phyloP scores from a whole-genome alignment of 768 basidiomycete species.

The Pisolithus sp. region DNA sequence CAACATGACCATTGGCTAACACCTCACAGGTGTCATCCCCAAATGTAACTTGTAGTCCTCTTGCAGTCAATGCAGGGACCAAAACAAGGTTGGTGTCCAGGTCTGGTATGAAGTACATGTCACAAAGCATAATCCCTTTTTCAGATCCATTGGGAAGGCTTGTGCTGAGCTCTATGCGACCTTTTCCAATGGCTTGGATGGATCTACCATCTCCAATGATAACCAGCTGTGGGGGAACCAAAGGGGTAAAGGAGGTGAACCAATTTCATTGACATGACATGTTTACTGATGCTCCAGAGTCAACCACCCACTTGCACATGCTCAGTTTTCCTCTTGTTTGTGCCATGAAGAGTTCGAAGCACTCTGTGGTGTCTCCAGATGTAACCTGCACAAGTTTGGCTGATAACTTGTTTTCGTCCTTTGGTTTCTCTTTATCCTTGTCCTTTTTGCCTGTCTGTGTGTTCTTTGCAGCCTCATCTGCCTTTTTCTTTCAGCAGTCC shows the following conservation, averaged over 20 bases:
- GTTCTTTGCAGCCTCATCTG: too few species aligned
- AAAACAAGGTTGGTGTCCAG: constrained; percentile 13
- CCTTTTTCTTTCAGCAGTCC: too few species aligned
- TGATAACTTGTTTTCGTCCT: too few species aligned
- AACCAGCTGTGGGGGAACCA: not conserved
- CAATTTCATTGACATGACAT: not conserved
- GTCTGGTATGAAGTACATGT: constrained; percentile 3
- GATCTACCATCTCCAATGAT: constrained; percentile 1
- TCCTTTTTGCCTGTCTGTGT: too few species aligned
- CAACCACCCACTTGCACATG: too few species aligned
- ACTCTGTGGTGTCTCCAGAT: too few species aligned
- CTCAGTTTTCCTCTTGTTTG: not conserved
- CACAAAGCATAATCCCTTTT: not conserved
- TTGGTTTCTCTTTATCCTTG: too few species aligned
- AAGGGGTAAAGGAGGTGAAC: not conserved
- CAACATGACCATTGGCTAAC: not conserved
- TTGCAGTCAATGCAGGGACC: constrained; percentile 6
- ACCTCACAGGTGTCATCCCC: not conserved
- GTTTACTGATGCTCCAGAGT: not conserved
- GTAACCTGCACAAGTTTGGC: not conserved
- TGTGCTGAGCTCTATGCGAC: not conserved
- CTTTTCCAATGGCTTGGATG: constrained; percentile 1
- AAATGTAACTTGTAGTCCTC: not conserved
- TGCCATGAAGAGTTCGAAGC: constrained; percentile 1
- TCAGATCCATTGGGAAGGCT: not conserved